phyloP scores from a whole-genome alignment of 108 stramenopile genomes.

The Skeletonema grethae region DNA sequence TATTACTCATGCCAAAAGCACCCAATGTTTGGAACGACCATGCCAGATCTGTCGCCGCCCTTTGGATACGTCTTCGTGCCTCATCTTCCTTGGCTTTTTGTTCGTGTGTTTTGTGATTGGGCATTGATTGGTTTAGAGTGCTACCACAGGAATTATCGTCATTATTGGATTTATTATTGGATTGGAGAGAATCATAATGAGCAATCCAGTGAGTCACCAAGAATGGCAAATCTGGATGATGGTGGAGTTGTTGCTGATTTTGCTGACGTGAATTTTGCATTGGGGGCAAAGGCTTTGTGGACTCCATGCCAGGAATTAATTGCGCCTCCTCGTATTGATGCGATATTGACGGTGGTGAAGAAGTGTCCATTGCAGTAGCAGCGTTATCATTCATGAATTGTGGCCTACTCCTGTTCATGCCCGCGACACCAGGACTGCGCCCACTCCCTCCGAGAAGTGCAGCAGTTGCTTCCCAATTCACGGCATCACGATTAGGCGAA shows the following conservation, averaged over 20 bases:
- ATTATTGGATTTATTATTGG: neutral
- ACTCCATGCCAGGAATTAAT: neutral
- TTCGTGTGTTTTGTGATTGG: neutral
- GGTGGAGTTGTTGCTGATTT: conserved; percentile 9
- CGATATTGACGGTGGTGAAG: neutral
- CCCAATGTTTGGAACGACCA: conserved; percentile 75
- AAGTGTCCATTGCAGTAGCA: neutral
- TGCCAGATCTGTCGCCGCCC: conserved; percentile 67
- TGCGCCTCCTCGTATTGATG: neutral
- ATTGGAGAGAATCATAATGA: conserved; percentile 47
- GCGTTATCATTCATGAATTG: neutral
- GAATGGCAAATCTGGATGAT: conserved; percentile 67
- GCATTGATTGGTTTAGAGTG: neutral
- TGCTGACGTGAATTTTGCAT: neutral
- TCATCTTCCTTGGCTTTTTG: conserved; percentile 27
- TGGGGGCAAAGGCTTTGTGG: neutral
- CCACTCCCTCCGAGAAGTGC: conserved; percentile 4
- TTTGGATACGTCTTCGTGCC: conserved; percentile 53
- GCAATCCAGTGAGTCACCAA: conserved; percentile 82
- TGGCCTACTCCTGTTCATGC: neutral
- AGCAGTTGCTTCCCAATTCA: conserved; percentile 1
- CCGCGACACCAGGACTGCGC: conserved; percentile 2
- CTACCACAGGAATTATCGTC: neutral
- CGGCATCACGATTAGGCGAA: neutral
- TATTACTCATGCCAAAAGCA: conserved; percentile 67